Evolutionary conservation across 1,284 basidiomycete species (phyloP), one percentile per base, ranked within the genome.

Genomic region (Apiotrichum siamense): DNA sequence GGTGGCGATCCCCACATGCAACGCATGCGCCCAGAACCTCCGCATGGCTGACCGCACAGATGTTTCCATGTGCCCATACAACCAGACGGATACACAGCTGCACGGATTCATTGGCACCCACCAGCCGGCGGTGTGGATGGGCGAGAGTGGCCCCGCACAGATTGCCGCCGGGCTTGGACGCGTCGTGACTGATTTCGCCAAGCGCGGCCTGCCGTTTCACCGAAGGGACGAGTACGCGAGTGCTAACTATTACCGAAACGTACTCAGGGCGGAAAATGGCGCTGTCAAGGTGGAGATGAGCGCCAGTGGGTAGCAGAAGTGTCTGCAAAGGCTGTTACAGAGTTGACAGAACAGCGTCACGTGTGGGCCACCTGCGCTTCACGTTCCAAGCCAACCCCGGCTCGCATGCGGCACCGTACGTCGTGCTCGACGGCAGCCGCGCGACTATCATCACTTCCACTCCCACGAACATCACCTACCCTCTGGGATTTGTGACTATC

Each of bases 111-210:
- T 66, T 21, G 65, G 80, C 12, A 88, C 87, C 0, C 83, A 87
- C 52, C 87, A 89, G 63, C 88, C 88, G 0, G 88, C 88, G 0
- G 88, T 90, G 39, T 90, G 88, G 88, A 90, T 91, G 87, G 88
- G 67, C 43, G 86, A 88, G 66, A 86, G 83, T 55, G 87, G 81
- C 0, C 81, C 80, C 25, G 79, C 81, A 6, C 76, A 81, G 15
- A 74, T 91, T 24, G 78, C 79, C 12, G 83, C 85, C 4, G 86
- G 87, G 7, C 67, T 76, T 3, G 79, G 80, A 13, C 44, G 55
- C 1, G 73, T 86, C 3, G 79, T 77, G 43, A 74, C 78, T 3
- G 71, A 65, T 7, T 85, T 86, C 54, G 77, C 80, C n/a, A 73
- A 79, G 21, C 76, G 86, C 7, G 85, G 82, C 0, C 76, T 88